phyloP scores from a whole-genome alignment of 2,329 filamentous ascomycete species.

The Drechslerella coelobrocha region DNA sequence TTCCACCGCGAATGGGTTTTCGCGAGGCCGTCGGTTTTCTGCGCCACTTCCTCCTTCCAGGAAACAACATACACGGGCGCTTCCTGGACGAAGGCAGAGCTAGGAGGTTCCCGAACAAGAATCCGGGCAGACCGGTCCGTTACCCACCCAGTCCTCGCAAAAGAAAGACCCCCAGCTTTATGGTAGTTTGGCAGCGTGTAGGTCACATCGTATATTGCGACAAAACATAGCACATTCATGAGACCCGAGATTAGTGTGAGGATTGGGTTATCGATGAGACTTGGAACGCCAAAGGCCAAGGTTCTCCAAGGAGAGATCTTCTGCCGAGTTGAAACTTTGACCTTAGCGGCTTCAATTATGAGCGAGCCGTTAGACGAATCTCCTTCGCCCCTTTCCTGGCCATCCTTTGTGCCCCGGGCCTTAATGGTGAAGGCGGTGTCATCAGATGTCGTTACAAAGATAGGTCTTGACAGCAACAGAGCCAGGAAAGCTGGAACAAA shows the following conservation, averaged over 20 bases:
- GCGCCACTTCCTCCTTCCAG: constrained; percentile 63
- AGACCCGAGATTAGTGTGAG: constrained; percentile 72
- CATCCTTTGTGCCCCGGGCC: constrained; percentile 7
- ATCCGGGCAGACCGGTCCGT: constrained; percentile 80
- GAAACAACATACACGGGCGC: constrained; percentile 78
- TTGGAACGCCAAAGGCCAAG: constrained; percentile 77
- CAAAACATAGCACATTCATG: constrained; percentile 73
- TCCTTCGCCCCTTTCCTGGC: constrained; percentile 4
- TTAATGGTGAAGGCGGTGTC: constrained; percentile 65
- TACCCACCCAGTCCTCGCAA: constrained; percentile 86
- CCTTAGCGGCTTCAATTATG: constrained; percentile 59
- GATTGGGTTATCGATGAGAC: constrained; percentile 67
- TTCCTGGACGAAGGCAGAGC: constrained; percentile 61
- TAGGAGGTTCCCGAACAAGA: constrained; percentile 82
- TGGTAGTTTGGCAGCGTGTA: constrained; percentile 75
- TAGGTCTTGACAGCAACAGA: constrained; percentile 66
- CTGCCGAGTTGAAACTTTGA: constrained; percentile 56
- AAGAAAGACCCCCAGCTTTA: constrained; percentile 76
- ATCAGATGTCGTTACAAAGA: constrained; percentile 67
- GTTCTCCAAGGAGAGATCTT: constrained; percentile 67
- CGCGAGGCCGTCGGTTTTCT: constrained; percentile 57
- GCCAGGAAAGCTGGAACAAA: constrained; percentile 71
- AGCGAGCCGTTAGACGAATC: constrained; percentile 31
- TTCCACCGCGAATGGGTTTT: constrained; percentile 57
- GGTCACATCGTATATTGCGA: constrained; percentile 77